Evolutionary conservation across 768 basidiomycete genomes (phyloP), one percentile per base, ranked within the genome.

Genomic region (Hirschioporus abietinus): DNA sequence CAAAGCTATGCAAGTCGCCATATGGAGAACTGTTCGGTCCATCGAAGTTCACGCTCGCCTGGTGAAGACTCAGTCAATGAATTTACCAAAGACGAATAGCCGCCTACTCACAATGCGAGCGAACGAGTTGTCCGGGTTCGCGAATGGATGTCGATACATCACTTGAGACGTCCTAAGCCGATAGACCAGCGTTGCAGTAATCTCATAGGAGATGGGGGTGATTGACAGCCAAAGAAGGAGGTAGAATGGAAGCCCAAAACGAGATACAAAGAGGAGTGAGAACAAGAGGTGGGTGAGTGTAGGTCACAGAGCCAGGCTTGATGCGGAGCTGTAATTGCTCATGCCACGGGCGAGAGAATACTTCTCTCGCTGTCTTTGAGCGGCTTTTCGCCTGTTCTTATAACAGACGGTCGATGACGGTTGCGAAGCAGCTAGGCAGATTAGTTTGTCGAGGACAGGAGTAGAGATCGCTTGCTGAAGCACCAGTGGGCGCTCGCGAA

Each of bases 31-130:
- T 58, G 36, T 24, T n/a, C 7, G 64, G 23, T 25, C 57, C 67
- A 67, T 69, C 42, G 42, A 52, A 52, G 42, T 52, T 52, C 20
- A 52, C 42, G 2, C 75, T 75, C 69, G 76, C 42, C 42, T 52
- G 42, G 42, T 15, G 2, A 52, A 52, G 42, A 15, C 4, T 52
- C 3, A 52, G 42, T 52, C 42, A 52, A 52, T 52, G 42, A 52
- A 20, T 52, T 52, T 5, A 52, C 20, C 12, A 52, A 20, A 3
- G 12, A 20, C 3, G 12, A 52, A 52, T 12, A 52, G 30, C 30
- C 2, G 30, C 2, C 74, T 62, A 35, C 67, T 5, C 63, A 69
- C 27, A 35, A 24, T 17, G 66, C 60, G 60, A 68, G 35, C 42
- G 65, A 24, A 62, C 65, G 34, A 57, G 23, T 23, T 63, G 64